Conservation (phyloP, 2,329 filamentous ascomycete species). For the Aspergillus japonicus region DNA sequence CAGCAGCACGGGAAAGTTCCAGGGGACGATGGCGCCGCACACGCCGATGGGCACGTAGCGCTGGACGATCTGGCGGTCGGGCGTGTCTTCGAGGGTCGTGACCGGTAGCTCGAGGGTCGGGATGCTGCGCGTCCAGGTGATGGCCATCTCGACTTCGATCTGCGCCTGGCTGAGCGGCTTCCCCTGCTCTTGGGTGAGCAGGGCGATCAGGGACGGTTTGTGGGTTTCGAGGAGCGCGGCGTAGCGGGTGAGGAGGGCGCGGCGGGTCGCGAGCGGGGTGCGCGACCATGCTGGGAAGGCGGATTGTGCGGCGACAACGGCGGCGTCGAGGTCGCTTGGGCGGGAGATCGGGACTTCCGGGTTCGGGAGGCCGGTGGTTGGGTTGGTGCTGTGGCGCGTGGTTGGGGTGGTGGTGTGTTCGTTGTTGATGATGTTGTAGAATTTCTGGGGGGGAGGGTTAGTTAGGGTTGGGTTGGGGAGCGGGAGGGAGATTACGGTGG, state of each 20-base stretch:
- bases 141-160: constrained; percentile 28
- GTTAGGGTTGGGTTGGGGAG: neutral
- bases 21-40: constrained; percentile 57
- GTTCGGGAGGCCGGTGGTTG: constrained; percentile 50
- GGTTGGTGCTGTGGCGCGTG: constrained; percentile 53
- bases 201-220: constrained; percentile 36
- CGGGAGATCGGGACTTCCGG: constrained; percentile 53
- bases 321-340: constrained; percentile 51
- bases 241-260: constrained; percentile 31
- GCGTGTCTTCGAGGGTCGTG: constrained; percentile 50
- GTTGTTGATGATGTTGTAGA: constrained; percentile 55
- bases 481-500: neutral
- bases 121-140: constrained; percentile 23
- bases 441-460: constrained; percentile 30
- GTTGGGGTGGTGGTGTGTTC: constrained; percentile 45
- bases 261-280: constrained; percentile 34
- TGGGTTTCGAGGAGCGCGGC: constrained; percentile 37
- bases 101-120: constrained; percentile 42
- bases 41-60: constrained; percentile 43
- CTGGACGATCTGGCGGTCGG: constrained; percentile 34
- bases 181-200: constrained; percentile 46
- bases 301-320: constrained; percentile 49
- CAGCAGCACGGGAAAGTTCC: constrained; percentile 53
- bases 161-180: constrained; percentile 36
- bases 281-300: constrained; percentile 51